Conservation (phyloP, 2,329 filamentous ascomycete genomes). For the Penicillium sp. region DNA sequence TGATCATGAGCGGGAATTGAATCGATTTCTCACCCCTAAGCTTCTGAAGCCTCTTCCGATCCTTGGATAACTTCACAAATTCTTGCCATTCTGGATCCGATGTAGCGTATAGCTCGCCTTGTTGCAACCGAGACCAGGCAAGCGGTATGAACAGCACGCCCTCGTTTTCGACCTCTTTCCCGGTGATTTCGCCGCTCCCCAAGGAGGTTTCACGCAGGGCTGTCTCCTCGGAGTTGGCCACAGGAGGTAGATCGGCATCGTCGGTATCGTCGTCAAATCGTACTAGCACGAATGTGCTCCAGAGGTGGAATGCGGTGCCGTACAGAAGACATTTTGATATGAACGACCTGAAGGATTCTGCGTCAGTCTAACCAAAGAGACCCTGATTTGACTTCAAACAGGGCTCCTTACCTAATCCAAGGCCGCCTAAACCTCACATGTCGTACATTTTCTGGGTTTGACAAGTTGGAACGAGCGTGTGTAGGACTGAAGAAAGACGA, state of each 20-base stretch:
- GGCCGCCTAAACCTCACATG: slow-evolving; percentile 38
- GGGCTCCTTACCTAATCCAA: slow-evolving; percentile 33
- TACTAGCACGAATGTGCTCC: slow-evolving; percentile 34
- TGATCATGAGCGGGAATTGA: slow-evolving; percentile 8
- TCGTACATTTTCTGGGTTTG: slow-evolving; percentile 25
- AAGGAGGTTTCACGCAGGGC: not conserved
- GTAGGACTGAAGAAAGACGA: slow-evolving; percentile 22
- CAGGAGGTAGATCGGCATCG: slow-evolving; percentile 18
- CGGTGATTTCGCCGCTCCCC: slow-evolving; percentile 4
- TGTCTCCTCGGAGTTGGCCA: slow-evolving; percentile 5
- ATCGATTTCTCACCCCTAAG: slow-evolving; percentile 44
- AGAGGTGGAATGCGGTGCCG: slow-evolving; percentile 36
- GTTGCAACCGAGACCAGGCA: slow-evolving; percentile 48
- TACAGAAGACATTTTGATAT: slow-evolving; percentile 32
- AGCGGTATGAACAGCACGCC: slow-evolving; percentile 61
- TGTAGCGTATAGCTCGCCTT: slow-evolving; percentile 33
- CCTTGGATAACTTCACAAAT: slow-evolving; percentile 60
- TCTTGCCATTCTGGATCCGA: slow-evolving; percentile 63
- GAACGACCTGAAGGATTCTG: slow-evolving; percentile 26
- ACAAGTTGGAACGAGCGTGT: slow-evolving; percentile 14
- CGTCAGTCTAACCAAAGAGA: slow-evolving; percentile 2
- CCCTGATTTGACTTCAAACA: not conserved
- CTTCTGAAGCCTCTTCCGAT: slow-evolving; percentile 49
- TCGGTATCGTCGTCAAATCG: slow-evolving; percentile 30
- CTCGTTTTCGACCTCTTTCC: slow-evolving; percentile 39